Percentiles rank a stretch among this genome's conserved stretches.
Conservation (phyloP, 23 red algal genomes). For the Gracilaria gracilis region DNA sequence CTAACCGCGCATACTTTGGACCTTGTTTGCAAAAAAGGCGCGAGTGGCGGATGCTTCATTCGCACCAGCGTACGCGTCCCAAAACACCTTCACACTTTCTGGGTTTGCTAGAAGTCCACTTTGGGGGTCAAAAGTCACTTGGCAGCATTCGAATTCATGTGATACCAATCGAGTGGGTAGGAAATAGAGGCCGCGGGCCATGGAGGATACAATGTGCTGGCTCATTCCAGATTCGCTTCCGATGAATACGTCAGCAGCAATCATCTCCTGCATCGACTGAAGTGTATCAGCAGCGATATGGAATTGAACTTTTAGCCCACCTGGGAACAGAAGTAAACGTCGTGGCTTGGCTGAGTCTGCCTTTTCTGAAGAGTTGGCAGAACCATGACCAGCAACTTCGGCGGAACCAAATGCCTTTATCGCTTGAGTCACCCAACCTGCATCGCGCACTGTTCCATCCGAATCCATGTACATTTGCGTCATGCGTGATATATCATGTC, state of each 20-base stretch:
- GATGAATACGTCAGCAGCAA: slow-evolving; percentile 68
- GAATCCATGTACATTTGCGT: slow-evolving; percentile 34
- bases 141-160: slow-evolving; percentile 26
- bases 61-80: slow-evolving; percentile 32
- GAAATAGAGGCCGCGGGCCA: slow-evolving; percentile 24
- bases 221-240: slow-evolving; percentile 66
- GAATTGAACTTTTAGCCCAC: slow-evolving; percentile 41
- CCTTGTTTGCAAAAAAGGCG: background rate
- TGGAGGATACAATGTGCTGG: slow-evolving; percentile 47
- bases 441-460: slow-evolving; percentile 34
- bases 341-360: background rate
- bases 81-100: slow-evolving; percentile 1
- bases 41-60: slow-evolving; percentile 45
- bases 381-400: background rate
- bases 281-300: slow-evolving; percentile 65
- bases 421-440: slow-evolving; percentile 14
- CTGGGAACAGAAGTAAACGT: slow-evolving; percentile 11
- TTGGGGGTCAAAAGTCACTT: slow-evolving; percentile 7
- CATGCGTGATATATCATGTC: slow-evolving; percentile 49
- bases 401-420: slow-evolving; percentile 18
- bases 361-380: background rate
- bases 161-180: slow-evolving; percentile 3
- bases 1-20: background rate
- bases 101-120: slow-evolving; percentile 17
- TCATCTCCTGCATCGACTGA: slow-evolving; percentile 67